Base-by-base conservation (phyloP, 805 yeast genomes). In the Wickerhamiella azymoides region DNA sequence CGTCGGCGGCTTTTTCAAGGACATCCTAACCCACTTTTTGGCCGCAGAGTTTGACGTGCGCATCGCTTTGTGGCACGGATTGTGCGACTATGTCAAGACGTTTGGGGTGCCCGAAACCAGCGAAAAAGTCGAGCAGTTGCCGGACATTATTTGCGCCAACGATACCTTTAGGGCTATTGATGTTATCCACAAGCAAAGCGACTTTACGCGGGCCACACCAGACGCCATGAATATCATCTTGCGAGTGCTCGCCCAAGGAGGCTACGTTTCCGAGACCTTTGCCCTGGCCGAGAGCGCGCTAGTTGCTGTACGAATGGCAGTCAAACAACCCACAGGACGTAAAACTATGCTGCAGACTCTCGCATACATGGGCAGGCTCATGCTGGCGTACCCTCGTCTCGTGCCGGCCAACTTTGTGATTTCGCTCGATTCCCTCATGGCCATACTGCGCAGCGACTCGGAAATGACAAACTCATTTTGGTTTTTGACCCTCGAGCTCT, bases 1-100 rank as follows among this genome's bases (percentile, higher is more conserved):
- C 11, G 28, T 41, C 13, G 44, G 44, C 5, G 44, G 44, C 14
- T 41, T 41, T 14, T 36, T 33, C 10, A 19, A n/a, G 14, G 44
- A 41, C 17, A 24, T 41, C 24, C 16, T 30, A 8, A 11, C 11
- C 2, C 8, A n/a, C 16, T 30, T 13, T 13, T 11, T 13, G 16
- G 14, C 11, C 9, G 11, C 33, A 6, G 33, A 30, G 14, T 30
- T 30, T 30, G 33, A 30, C n/a, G 33, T 30, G 33, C 33, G 33
- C 33, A 3, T 30, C 9, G 16, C n/a, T 2, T 5, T 30, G 16
- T 30, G 33, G 33, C 33, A 13, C 4, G 16, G 16, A 6, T 13
- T 30, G 14, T 30, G 33, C 16, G 33, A 13, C 9, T 30, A 30
- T n/a, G n/a, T 30, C n/a, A 7, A 10, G n/a, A 30, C 33, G 9